Evolutionary conservation across 305 asterid genomes (phyloP).

Genomic region (Plantago coronopus): DNA sequence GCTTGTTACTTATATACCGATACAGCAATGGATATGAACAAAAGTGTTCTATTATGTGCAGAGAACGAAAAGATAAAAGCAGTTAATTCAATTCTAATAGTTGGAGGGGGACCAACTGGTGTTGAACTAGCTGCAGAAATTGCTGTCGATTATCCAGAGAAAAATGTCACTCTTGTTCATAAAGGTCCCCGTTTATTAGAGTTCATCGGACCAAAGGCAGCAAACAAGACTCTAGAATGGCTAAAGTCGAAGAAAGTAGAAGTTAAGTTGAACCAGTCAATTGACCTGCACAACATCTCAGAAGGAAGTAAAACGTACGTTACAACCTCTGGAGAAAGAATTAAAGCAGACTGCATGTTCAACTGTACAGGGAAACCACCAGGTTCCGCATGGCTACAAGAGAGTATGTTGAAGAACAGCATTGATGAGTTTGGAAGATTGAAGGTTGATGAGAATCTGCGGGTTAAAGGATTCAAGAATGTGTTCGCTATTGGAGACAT

Average conservation of each 20-base stretch:
- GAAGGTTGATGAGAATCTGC: constrained; percentile 62
- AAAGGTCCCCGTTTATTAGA: constrained; percentile 62
- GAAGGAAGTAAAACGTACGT: constrained; percentile 34
- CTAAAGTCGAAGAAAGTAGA: constrained; percentile 54
- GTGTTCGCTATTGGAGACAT: constrained; percentile 73
- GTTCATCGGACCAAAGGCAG: constrained; percentile 69
- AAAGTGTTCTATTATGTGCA: constrained; percentile 20
- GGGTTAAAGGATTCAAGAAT: constrained; percentile 65
- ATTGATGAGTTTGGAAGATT: constrained; percentile 49
- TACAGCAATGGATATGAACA: not conserved
- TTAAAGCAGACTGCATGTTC: constrained; percentile 51
- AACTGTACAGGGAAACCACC: constrained; percentile 66
- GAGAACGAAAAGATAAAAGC: constrained; percentile 56
- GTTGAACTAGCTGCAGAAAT: constrained; percentile 83
- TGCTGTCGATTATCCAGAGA: constrained; percentile 60
- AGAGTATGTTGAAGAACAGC: constrained; percentile 42
- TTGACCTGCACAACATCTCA: constrained; percentile 36
- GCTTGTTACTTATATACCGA: too few species aligned
- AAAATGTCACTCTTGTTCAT: constrained; percentile 56
- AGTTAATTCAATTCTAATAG: constrained; percentile 52
- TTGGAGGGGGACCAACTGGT: constrained; percentile 84
- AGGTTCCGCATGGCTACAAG: constrained; percentile 58
- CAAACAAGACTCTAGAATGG: constrained; percentile 61
- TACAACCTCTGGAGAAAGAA: constrained; percentile 56
- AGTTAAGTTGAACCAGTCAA: constrained; percentile 53